Conservation (phyloP, 2,329 filamentous ascomycete genomes). For the Thelonectria olida region DNA sequence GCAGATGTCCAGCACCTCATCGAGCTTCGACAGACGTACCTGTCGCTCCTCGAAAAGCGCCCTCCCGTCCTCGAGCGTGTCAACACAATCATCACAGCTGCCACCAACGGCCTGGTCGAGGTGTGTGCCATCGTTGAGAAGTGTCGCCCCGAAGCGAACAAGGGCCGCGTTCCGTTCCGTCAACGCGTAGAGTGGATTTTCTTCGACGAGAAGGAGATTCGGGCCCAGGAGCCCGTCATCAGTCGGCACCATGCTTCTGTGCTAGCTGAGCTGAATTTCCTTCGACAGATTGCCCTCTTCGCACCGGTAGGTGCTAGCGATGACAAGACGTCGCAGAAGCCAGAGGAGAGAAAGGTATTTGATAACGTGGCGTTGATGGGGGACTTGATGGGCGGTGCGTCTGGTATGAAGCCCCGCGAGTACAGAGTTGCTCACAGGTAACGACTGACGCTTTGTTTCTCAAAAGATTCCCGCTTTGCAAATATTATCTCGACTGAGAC, state of each 20-base stretch:
- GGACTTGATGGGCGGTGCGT: constrained; percentile 23
- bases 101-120: constrained; percentile 39
- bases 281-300: constrained; percentile 33
- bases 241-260: constrained; percentile 42
- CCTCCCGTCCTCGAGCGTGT: constrained; percentile 40
- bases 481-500: too few species aligned
- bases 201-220: constrained; percentile 38
- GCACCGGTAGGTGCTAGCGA: constrained; percentile 8
- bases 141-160: constrained; percentile 35
- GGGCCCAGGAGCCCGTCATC: constrained; percentile 37
- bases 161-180: constrained; percentile 28
- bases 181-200: constrained; percentile 38
- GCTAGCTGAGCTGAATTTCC: constrained; percentile 41
- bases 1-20: constrained; percentile 46
- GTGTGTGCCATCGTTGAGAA: constrained; percentile 43
- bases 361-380: constrained; percentile 33
- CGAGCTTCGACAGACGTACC: constrained; percentile 40
- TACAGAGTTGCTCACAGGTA: neutral
- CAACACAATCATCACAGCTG: constrained; percentile 41
- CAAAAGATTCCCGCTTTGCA: too few species aligned
- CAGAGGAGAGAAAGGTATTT: constrained; percentile 8
- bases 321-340: neutral
- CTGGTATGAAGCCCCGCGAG: constrained; percentile 2
- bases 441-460: neutral
- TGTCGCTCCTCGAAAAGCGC: constrained; percentile 35